Evolutionary conservation across 1,284 basidiomycete species (phyloP).

Genomic region (Rhodotorula sp.): DNA sequence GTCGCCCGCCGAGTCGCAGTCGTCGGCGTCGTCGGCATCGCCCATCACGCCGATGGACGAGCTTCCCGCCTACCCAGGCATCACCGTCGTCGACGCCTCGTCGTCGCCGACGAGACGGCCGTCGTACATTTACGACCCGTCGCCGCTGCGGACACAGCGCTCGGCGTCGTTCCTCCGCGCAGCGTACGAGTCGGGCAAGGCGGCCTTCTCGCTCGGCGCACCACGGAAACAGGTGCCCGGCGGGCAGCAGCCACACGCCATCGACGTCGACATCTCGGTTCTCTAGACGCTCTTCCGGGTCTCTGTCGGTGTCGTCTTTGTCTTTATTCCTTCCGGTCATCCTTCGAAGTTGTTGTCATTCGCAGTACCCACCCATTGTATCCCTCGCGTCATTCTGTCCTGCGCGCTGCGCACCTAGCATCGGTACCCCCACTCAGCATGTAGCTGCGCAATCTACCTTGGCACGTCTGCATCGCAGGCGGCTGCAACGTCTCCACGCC

Average conservation of each 20-base stretch:
- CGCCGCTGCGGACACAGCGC: slow-evolving; percentile 14
- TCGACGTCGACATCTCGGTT: slow-evolving; percentile 4
- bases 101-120: slow-evolving; percentile 5
- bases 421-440: too few species aligned
- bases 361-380: neutral
- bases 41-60: slow-evolving; percentile 38
- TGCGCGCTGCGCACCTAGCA: too few species aligned
- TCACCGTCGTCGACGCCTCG: slow-evolving; percentile 2
- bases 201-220: slow-evolving; percentile 13
- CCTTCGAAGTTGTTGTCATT: neutral
- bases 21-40: slow-evolving; percentile 28
- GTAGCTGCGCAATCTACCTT: too few species aligned
- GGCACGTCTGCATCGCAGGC: too few species aligned
- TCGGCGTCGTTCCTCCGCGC: slow-evolving; percentile 28
- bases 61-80: slow-evolving; percentile 17
- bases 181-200: slow-evolving; percentile 22
- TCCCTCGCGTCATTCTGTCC: too few species aligned
- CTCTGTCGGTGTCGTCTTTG: neutral
- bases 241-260: neutral
- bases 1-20: slow-evolving; percentile 28
- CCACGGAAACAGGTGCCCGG: neutral
- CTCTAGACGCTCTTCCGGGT: neutral
- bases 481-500: too few species aligned
- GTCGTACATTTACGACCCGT: slow-evolving; percentile 5
- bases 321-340: neutral